Percentiles rank a stretch among this genome's conserved stretches.
Evolutionary conservation across 2,329 filamentous ascomycete genomes (phyloP).

Genomic region (Seiridium unicorne): DNA sequence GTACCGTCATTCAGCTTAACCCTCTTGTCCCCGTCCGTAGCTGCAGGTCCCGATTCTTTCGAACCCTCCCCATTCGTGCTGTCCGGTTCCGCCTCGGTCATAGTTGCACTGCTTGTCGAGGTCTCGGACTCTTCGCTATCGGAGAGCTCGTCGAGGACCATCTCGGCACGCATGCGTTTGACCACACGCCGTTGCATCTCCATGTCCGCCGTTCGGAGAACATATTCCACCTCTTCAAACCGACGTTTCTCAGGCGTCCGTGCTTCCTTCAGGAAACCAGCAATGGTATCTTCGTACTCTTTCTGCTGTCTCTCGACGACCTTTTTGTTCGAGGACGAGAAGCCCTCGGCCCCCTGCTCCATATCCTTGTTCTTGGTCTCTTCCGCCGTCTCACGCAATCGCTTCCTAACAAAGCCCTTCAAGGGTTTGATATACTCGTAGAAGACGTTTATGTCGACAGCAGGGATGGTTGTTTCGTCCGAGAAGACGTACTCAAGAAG

Average conservation of each 20-base stretch:
- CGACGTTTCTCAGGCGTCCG: conserved; percentile 41
- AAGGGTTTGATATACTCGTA: conserved; percentile 77
- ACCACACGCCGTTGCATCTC: conserved; percentile 54
- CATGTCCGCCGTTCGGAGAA: conserved; percentile 47
- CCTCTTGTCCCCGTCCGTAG: conserved; percentile 33
- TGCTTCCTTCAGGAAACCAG: conserved; percentile 37
- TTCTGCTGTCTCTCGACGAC: conserved; percentile 47
- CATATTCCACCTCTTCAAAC: conserved; percentile 53
- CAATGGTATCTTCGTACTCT: conserved; percentile 57
- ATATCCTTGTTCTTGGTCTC: conserved; percentile 58
- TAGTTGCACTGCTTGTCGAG: conserved; percentile 21
- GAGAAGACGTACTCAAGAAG: conserved; percentile 82
- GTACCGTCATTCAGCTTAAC: conserved; percentile 43
- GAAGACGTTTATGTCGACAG: conserved; percentile 66
- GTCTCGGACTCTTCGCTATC: conserved; percentile 41
- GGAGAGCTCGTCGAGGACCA: conserved; percentile 54
- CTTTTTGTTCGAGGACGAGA: conserved; percentile 48
- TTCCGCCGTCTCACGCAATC: conserved; percentile 65
- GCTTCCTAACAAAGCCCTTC: conserved; percentile 69
- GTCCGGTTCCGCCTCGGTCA: conserved; percentile 13
- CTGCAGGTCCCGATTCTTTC: background rate
- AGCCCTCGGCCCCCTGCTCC: conserved; percentile 44
- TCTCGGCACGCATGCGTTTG: conserved; percentile 63
- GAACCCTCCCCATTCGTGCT: background rate
- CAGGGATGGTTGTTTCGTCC: conserved; percentile 65